Evolutionary conservation across 176 grass and related monocot genomes (phyloP).

Genomic region (Metroxylon sagu): DNA sequence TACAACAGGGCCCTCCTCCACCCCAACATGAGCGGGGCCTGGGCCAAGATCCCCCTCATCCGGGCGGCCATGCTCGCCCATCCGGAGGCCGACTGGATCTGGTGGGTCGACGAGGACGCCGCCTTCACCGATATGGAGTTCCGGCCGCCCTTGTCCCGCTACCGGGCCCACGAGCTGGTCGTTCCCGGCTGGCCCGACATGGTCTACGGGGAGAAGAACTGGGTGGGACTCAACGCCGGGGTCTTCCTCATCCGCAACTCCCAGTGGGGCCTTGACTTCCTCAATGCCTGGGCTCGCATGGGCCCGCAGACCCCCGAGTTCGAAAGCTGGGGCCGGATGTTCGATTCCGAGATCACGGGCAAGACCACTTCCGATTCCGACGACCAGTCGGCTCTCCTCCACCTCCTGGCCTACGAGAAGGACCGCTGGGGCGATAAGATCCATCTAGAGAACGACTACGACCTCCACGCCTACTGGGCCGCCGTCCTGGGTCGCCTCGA

Average conservation of each 20-base stretch:
- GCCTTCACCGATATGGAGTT: slow-evolving; percentile 95
- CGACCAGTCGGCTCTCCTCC: slow-evolving; percentile 80
- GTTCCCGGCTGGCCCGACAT: slow-evolving; percentile 63
- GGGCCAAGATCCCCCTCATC: slow-evolving; percentile 66
- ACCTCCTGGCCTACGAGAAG: slow-evolving; percentile 39
- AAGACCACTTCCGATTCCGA: slow-evolving; percentile 75
- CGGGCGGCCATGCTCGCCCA: slow-evolving; percentile 76
- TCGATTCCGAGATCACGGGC: slow-evolving; percentile 48
- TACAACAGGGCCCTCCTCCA: slow-evolving; percentile 68
- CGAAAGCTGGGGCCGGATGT: slow-evolving; percentile 33
- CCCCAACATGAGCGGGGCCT: slow-evolving; percentile 55
- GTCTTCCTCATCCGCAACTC: slow-evolving; percentile 90
- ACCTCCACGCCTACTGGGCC: slow-evolving; percentile 83
- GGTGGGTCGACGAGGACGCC: slow-evolving; percentile 95
- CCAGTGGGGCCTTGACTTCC: slow-evolving; percentile 95
- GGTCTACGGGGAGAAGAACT: slow-evolving; percentile 39
- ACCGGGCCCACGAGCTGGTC: slow-evolving; percentile 60
- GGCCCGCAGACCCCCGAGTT: slow-evolving; percentile 46
- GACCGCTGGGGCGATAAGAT: slow-evolving; percentile 46
- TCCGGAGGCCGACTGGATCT: slow-evolving; percentile 85
- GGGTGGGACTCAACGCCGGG: slow-evolving; percentile 87
- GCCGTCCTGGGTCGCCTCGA: slow-evolving; percentile 62
- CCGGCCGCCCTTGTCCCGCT: slow-evolving; percentile 38
- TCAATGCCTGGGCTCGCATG: slow-evolving; percentile 53
- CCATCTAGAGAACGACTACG: slow-evolving; percentile 59